Base-by-base conservation (phyloP, 148 eudicot species). In the Nyssa sinensis region DNA sequence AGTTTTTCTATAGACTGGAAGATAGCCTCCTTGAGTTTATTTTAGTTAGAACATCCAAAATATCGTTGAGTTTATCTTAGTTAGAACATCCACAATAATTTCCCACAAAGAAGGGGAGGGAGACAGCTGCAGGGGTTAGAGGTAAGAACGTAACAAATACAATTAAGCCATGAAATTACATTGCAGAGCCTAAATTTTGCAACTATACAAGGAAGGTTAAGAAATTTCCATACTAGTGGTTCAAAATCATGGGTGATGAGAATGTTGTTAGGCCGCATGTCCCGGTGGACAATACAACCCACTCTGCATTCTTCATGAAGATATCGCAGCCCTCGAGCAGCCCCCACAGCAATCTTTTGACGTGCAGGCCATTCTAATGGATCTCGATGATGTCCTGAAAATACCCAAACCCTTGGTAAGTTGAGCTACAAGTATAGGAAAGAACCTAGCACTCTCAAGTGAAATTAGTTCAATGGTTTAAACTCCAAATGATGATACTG, bases 301-400 rank as follows among this genome's bases (percentile, higher is more conserved):
- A 83, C 83, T 74, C 86, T 83, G 79, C 86, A 83, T 69, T 83
- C 86, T 77, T 83, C 86, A 37, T 83, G 86, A 71, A 83, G 86
- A 77, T 83, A 83, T 33, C 86, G 77, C 47, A 83, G 72, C 49
- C 86, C 86, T 47, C 86, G 83, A 64, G 86, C 86, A 64, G 86
- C 81, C 28, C 86, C 86, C 14, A 80, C 63, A 2, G 86, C 86
- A 49, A 83, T 74, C 41, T 83, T 83, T 74, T 77, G 83, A 16
- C 86, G 83, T 6, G 86, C 83, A 27, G 81, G 57, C 86, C 86
- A 83, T 63, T 76, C 76, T 62, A 83, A 67, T 34, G 83, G 72
- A 62, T 75, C 79, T 25, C 66, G 71, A 64, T 67, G 76, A 44
- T 53, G 67, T 34, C 79, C 81, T 82, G 78, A 30, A 71, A 34